These are phyloP conservation scores for Hypoxylon subgilvum DNA, from an alignment of 495 filamentous ascomycete genomes.

Conservation along the genomic window DNA sequence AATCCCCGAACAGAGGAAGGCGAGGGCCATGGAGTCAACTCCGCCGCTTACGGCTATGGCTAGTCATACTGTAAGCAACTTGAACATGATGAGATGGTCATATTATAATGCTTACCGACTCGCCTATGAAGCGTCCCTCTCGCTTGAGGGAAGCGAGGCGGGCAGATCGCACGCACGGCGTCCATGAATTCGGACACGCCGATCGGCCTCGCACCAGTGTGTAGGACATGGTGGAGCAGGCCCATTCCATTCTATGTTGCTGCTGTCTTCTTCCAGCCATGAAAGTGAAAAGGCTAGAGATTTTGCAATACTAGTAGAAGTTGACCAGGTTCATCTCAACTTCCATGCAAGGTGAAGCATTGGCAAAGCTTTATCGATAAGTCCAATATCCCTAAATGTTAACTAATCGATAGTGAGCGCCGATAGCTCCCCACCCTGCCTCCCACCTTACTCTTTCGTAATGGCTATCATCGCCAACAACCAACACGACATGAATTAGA, in stretches of 20 bases:
- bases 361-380: conserved; percentile 25
- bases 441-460: neutral
- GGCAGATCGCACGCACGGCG: conserved; percentile 58
- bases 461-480: neutral
- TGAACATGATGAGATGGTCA: too few species aligned
- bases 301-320: too few species aligned
- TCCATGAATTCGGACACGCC: conserved; percentile 58
- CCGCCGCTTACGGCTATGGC: conserved; percentile 90
- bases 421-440: neutral
- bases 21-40: conserved; percentile 94
- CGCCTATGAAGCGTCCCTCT: conserved; percentile 31
- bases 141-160: conserved; percentile 46
- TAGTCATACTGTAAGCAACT: conserved; percentile 44
- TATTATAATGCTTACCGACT: conserved; percentile 49
- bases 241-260: conserved; percentile 56
- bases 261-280: conserved; percentile 7
- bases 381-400: neutral
- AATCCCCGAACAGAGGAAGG: conserved; percentile 65
- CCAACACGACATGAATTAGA: neutral
- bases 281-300: neutral
- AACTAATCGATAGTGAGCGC: neutral
- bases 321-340: too few species aligned
- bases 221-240: conserved; percentile 47
- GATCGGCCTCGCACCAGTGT: conserved; percentile 55
- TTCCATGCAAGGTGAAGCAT: too few species aligned